Evolutionary conservation across 2,329 filamentous ascomycete species (phyloP), one percentile per base, ranked within the genome.

Genomic region (Aspergillus aculeatinus): DNA sequence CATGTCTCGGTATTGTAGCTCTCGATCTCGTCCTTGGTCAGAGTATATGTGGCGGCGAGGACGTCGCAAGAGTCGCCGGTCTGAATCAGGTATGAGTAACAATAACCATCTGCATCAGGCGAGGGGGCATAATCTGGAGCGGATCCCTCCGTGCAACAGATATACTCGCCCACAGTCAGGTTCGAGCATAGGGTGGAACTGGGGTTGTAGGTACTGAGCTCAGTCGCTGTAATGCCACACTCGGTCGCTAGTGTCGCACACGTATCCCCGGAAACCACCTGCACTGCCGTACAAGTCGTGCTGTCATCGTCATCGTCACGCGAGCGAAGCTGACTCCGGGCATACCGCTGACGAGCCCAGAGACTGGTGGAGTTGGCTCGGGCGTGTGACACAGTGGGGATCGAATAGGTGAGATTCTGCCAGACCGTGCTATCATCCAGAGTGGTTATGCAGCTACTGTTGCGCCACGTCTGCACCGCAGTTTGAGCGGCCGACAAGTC

Each of bases 1-100:
- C 80, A 82, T 6, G 80, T 82, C 2, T 74, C 67, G n/a, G 70
- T 74, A 63, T 81, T 81, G 42, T 70, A 73, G 1, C 7, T 21
- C 4, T 52, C 31, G 4, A 52, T 52, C 31, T 52, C 29, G 21
- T 19, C 50, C 10, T 3, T 33, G 6, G 50, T 52, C 4, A 52
- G 19, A 21, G 29, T 52, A 12, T 52, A 52, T 21, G 31, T 52
- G 5, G 16, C 29, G 1, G 58, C 64, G 12, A 65, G 67, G 55
- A 12, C 72, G 52, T 48, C 72, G 74, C 21, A 62, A 4, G 3
- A 74, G 51, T 81, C 80, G 4, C 63, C 65, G 0, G 59, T 19
- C 14, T 71, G 35, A 19, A 79, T 66, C 5, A 62, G 62, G 57
- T 80, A 74, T 2, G 70, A 66, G 7, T 65, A 63, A 62, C 80